Conservation (phyloP, 345 rosid genomes). For the Brassica cretica region DNA sequence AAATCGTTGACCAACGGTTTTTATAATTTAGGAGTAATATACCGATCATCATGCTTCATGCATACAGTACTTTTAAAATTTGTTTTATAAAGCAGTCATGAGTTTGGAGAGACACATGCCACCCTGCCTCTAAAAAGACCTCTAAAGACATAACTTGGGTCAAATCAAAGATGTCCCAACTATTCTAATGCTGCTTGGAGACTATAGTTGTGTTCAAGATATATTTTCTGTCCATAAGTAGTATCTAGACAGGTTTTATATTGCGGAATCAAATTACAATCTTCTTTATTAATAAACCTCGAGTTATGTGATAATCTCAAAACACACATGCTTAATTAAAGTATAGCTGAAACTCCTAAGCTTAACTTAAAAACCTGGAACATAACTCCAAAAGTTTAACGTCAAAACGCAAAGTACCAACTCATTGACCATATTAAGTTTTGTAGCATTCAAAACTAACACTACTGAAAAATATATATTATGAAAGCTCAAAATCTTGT, state of each 20-base stretch:
- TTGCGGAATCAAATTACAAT: background rate
- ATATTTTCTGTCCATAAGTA: background rate
- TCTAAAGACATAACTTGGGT: constrained; percentile 24
- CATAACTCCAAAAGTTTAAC: background rate
- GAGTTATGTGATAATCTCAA: no score
- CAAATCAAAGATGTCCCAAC: constrained; percentile 14
- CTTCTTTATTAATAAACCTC: background rate
- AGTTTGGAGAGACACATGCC: constrained; percentile 7
- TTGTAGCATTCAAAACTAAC: background rate
- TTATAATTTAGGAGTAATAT: background rate
- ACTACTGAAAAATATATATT: background rate
- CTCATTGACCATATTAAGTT: background rate
- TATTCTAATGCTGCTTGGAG: constrained; percentile 17
- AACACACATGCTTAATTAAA: background rate
- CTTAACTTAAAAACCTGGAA: background rate
- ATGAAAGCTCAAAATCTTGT: background rate
- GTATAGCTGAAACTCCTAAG: background rate
- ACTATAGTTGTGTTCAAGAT: constrained; percentile 5
- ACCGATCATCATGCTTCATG: background rate
- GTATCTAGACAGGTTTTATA: background rate
- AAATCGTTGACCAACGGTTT: background rate
- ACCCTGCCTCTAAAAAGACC: constrained; percentile 10
- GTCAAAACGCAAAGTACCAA: background rate
- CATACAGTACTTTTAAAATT: background rate
- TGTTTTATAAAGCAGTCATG: constrained; percentile 12